Conservation (phyloP, 805 yeast genomes). For the Monosporozyma servazzii region DNA sequence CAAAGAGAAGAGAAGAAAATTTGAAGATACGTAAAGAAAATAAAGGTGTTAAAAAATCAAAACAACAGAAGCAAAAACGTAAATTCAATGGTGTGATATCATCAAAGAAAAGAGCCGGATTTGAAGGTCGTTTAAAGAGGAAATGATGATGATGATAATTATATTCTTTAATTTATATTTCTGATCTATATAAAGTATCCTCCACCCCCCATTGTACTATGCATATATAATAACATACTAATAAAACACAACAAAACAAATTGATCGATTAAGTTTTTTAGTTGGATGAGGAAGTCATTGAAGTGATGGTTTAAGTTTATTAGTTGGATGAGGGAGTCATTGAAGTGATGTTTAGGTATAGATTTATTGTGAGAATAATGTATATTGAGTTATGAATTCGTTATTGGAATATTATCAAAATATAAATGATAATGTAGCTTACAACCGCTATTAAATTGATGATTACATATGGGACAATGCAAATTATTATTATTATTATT, state of each 20-base stretch:
- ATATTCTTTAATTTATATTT: too few relatives aligned
- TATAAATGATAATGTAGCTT: constrained; percentile 26
- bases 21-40: constrained; percentile 75
- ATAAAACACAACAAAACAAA: not conserved
- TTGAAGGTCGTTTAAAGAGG: constrained; percentile 56
- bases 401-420: constrained; percentile 11
- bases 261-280: too few relatives aligned
- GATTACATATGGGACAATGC: constrained; percentile 18
- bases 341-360: too few relatives aligned
- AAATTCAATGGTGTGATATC: constrained; percentile 46
- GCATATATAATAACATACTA: not conserved
- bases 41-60: constrained; percentile 70
- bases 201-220: not conserved
- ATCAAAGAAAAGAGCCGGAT: constrained; percentile 68
- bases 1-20: constrained; percentile 87
- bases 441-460: constrained; percentile 27
- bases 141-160: not conserved
- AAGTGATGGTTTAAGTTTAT: too few relatives aligned
- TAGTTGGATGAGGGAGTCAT: too few relatives aligned
- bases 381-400: too few relatives aligned
- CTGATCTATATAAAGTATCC: too few relatives aligned
- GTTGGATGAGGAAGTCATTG: too few relatives aligned
- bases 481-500: too few relatives aligned
- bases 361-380: too few relatives aligned
- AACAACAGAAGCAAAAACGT: constrained; percentile 57